phyloP scores from a whole-genome alignment of 2,329 filamentous ascomycete genomes.

The Alternaria triticina region DNA sequence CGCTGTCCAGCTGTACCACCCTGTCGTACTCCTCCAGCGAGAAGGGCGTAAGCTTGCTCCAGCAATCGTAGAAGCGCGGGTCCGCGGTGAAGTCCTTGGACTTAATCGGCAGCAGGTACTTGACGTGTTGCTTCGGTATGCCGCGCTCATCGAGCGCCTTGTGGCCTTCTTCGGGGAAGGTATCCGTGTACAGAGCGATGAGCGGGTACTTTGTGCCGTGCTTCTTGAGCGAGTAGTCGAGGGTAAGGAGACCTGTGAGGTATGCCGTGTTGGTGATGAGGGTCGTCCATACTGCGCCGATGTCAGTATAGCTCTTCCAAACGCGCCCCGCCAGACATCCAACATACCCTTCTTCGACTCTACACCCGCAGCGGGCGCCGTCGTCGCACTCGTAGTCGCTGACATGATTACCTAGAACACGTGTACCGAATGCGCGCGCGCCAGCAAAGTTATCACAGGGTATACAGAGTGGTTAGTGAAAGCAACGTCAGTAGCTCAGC shows the following conservation, averaged over 20 bases:
- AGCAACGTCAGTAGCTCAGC: not conserved
- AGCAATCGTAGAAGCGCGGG: conserved; percentile 87
- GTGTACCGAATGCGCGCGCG: not conserved
- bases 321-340: conserved; percentile 3
- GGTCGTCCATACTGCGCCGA: conserved; percentile 76
- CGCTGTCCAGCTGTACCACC: conserved; percentile 83
- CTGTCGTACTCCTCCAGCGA: conserved; percentile 76
- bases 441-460: not conserved
- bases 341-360: conserved; percentile 49
- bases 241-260: conserved; percentile 80
- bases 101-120: conserved; percentile 72
- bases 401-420: conserved; percentile 1
- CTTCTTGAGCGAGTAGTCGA: conserved; percentile 76
- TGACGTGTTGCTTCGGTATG: conserved; percentile 73
- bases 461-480: not conserved
- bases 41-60: conserved; percentile 85
- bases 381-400: not conserved
- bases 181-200: conserved; percentile 81
- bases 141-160: conserved; percentile 71
- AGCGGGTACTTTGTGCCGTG: conserved; percentile 74
- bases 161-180: conserved; percentile 72
- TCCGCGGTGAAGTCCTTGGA: conserved; percentile 74
- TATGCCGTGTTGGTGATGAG: conserved; percentile 86
- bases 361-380: conserved; percentile 26
- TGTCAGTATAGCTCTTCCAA: not conserved